Base-by-base conservation (phyloP, 2,329 filamentous ascomycete genomes). In the Pseudogymnoascus sp. region DNA sequence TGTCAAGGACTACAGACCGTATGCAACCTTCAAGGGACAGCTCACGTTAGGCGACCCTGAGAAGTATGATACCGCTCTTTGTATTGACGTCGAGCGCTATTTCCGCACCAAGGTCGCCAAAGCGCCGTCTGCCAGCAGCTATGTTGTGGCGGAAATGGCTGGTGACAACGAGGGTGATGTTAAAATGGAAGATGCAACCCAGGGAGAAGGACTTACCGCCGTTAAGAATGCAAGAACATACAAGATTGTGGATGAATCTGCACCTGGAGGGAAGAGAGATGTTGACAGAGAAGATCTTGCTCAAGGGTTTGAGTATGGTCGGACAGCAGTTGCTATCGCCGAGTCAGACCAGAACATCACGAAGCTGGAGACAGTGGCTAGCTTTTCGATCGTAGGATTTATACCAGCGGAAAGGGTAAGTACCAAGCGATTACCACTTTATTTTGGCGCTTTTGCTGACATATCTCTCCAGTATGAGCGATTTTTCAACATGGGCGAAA, bases 231-330 rank as follows among this genome's bases (percentile, higher is more conserved):
- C 87, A n/a, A 84, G 90, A 41, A 84, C 84, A 1, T 99, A 97
- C 74, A 87, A 88, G 68, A 82, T 97, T 62, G 83, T 87, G 37
- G 90, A 97, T 64, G 81, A 87, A 4, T 78, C 82, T 38, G 86
- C 85, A 0, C 85, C 88, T 0, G 91, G 90, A 14, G 89, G 89
- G 11, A 96, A 93, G 74, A 81, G 81, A 60, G 90, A 96, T 60
- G 86, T 99, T 25, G 84, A 89, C 28, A 85, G 85, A 62, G 91
- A 96, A 12, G 84, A 90, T 14, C 79, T 99, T 37, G 90, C 90
- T n/a, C 96, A 91, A 72, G 94, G 94, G 0, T 99, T 93, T 69
- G 87, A 91, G 69, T 99, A 99, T 71, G 94, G 94, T 50, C 83
- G 91, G 61, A 97, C 93, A 0, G 91, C 90, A 2, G 93, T 99